Evolutionary conservation across 2,329 filamentous ascomycete species (phyloP), one percentile per base, ranked within the genome.

Genomic region (Xylariaceae sp.): DNA sequence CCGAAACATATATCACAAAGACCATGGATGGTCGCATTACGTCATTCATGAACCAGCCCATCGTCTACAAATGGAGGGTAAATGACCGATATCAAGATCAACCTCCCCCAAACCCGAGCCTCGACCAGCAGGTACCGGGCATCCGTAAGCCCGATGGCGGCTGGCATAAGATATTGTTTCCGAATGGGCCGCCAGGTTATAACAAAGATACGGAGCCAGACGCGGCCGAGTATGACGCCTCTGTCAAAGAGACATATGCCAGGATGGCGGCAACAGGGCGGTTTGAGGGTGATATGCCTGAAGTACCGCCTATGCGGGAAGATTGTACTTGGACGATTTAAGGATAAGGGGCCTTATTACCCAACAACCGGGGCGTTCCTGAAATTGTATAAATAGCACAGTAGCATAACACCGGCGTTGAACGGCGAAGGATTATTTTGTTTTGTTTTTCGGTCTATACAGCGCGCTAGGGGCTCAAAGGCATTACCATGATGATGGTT

Each of bases 211-310:
- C 86, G 6, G 83, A 89, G 66, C 77, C 77, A 1, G 78, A 80
- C 5, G 67, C 70, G 4, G 49, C 54, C 1, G 57, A 67, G 39
- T 89, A 89, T 59, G 78, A 81, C 26, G 77, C 83, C 1, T 79
- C 77, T 54, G 78, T 81, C 26, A 81, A 81, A 65, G 76, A 75
- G 39, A 78, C 82, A 45, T 95, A 91, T 73, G 74, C 76, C 55
- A 76, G 79, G 44, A 84, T 91, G 67, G 74, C 78, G 45, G 76
- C 82, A 59, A 81, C 80, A 26, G 89, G 89, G 0, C 71, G 69
- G 34, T 96, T 95, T 69, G 77, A 80, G 42, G 83, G 83, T 37
- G 86, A 85, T 5, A 87, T 96, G 73, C 91, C 91, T 0, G 78
- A 87, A 62, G 73, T 90, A 45, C 89, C 91, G 26, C 91, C 91